Evolutionary conservation across 148 eudicot genomes (phyloP), one percentile per base, ranked within the genome.

Genomic region (Agrostemma githago): DNA sequence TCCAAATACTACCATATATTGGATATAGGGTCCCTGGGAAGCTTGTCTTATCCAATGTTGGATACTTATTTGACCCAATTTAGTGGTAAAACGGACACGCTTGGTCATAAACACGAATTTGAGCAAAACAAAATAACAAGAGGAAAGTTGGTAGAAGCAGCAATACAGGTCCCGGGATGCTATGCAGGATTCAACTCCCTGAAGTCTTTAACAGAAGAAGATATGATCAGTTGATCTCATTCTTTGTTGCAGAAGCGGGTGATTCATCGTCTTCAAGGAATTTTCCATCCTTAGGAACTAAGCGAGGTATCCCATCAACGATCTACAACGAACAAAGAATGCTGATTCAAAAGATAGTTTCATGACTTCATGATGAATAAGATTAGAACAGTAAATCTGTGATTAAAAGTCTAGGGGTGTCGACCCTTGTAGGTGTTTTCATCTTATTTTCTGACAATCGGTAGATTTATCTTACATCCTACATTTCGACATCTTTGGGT

Each of bases 241-340:
- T 51, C 56, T 48, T 9, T 51, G 56, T 51, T 12, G 56, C 16
- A 4, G 56, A 51, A 12, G 16, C 11, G 66, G 66, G 34, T 62
- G 66, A 9, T 62, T 62, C 66, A 21, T 21, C 83, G 10, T 77
- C 73, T 44, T 88, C 92, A 6, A 95, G 81, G 72, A 92, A 83
- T 83, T 88, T 88, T 48, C 98, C 98, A 44, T 92, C 97, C 69
- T 79, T 83, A 0, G 98, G 97, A 78, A 86, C 92, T 61, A 95
- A 93, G 79, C 85, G 78, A 71, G 97, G 97, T 72, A 95, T 90
- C 37, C 98, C 98, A 78, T 92, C 84, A 62, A 87, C 88, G 67
- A 92, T 87, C 97, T 91, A 68, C 74, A 68, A 44, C 11, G 37
- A 15, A 21, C 8, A 40, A 51, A 11, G 56, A 10, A 51, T 51